Evolutionary conservation across 352 stramenopile genomes (phyloP), one percentile per base, ranked within the genome.

Genomic region (Pseudoperonospora humuli): DNA sequence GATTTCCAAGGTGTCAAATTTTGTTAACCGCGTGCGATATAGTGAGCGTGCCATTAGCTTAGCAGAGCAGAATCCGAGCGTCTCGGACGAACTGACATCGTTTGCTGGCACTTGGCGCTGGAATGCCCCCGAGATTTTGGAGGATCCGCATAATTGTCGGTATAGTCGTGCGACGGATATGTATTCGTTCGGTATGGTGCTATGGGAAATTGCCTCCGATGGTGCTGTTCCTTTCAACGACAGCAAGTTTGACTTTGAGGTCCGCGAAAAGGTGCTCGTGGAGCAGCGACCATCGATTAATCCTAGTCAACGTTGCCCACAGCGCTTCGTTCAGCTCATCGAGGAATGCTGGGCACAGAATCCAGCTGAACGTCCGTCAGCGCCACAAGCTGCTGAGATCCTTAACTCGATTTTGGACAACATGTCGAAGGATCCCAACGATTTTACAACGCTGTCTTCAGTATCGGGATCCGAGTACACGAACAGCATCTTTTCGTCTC

Each of bases 181-280:
- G 67, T 85, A 85, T 46, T 79, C 65, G 24, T 85, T 85, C 27
- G 73, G 73, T 20, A 85, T 85, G 70, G 70, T 82, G 31, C 43
- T 85, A 9, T 85, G 73, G 73, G 73, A 85, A 64, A 82, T 85
- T 29, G 59, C 67, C 0, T 72, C 67, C 15, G 65, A 85, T 42
- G 73, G 70, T 9, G 70, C 62, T 15, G 59, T 85, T 37, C 73
- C 73, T 3, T 85, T 85, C 21, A 73, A 54, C 42, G 60, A 81
- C 49, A 75, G 70, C 10, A 66, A 70, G 8, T 85, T 85, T 40
- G 73, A 85, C 28, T 85, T 85, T 39, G 70, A 85, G 39, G 73
- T 85, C 1, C 70, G 73, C 18, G 60, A 85, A 31, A 74, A 70
- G 28, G 73, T 85, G 32, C 45, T 85, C 13, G 54, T 57, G 21